Conservation (phyloP, 1,284 basidiomycete species). For the Puccinia coronata region DNA sequence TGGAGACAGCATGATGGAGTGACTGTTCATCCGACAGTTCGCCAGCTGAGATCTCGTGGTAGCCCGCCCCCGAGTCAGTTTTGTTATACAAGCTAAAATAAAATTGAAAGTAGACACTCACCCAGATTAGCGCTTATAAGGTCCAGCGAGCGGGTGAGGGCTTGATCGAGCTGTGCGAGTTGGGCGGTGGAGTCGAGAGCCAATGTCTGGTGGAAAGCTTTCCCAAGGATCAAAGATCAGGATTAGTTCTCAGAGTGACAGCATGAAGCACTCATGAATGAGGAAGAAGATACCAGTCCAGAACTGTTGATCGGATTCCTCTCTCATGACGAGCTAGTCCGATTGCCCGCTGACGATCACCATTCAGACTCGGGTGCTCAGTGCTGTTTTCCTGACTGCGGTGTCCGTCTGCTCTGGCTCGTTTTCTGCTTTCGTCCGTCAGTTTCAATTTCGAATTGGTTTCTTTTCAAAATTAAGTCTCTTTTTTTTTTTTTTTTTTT, state of each 20-base stretch:
- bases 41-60: background rate
- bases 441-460: no score
- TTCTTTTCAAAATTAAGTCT: no score
- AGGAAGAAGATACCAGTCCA: constrained; percentile 12
- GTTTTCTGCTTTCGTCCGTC: no score
- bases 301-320: background rate
- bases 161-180: constrained; percentile 11
- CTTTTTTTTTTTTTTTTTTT: no score
- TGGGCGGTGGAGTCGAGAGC: background rate
- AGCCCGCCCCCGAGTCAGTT: background rate
- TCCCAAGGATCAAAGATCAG: background rate
- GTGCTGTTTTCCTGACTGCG: no score
- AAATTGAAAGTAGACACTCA: background rate
- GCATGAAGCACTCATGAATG: no score
- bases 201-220: background rate
- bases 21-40: constrained; percentile 28
- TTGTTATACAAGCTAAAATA: background rate
- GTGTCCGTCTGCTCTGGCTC: no score
- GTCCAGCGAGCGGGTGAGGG: constrained; percentile 6
- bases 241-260: no score
- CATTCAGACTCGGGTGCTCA: no score
- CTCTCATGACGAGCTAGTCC: background rate
- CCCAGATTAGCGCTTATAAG: constrained; percentile 17
- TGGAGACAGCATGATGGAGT: constrained; percentile 25
- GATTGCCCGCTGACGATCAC: background rate